These are phyloP conservation scores for Cutaneotrichosporon spelunceum DNA, from an alignment of 1,284 basidiomycete genomes.

Conservation along the genomic window DNA sequence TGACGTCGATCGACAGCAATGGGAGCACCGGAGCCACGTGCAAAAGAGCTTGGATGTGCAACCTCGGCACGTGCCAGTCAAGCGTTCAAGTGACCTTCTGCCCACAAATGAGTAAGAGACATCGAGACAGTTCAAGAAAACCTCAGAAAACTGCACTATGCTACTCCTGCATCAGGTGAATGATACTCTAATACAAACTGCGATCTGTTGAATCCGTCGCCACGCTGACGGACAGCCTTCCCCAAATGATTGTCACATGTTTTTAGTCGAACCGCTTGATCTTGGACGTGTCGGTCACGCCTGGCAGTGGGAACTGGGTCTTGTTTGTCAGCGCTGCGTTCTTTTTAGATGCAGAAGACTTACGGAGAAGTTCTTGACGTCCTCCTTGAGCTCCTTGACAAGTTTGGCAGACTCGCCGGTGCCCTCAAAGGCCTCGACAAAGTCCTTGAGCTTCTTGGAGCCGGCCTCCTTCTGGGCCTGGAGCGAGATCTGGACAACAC, in stretches of 20 bases:
- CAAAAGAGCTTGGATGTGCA: no score
- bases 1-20: no score
- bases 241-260: constrained; percentile 7
- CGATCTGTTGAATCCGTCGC: constrained; percentile 17
- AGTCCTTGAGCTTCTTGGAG: constrained; percentile 93
- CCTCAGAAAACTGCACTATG: background rate
- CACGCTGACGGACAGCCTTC: background rate
- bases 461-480: constrained; percentile 90
- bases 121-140: no score
- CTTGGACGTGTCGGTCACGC: constrained; percentile 63
- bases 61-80: no score
- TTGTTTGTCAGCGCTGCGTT: background rate
- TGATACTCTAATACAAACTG: constrained; percentile 25
- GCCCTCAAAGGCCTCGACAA: constrained; percentile 76
- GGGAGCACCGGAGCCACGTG: no score
- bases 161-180: constrained; percentile 25
- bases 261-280: constrained; percentile 27
- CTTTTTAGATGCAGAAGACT: background rate
- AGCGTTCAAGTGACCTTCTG: no score
- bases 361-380: constrained; percentile 46
- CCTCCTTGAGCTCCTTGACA: constrained; percentile 39
- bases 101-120: no score
- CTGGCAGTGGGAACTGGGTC: constrained; percentile 75
- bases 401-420: constrained; percentile 65
- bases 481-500: constrained; percentile 81